Evolutionary conservation across 345 rosid species (phyloP).

Genomic region (Noccaea caerulescens): DNA sequence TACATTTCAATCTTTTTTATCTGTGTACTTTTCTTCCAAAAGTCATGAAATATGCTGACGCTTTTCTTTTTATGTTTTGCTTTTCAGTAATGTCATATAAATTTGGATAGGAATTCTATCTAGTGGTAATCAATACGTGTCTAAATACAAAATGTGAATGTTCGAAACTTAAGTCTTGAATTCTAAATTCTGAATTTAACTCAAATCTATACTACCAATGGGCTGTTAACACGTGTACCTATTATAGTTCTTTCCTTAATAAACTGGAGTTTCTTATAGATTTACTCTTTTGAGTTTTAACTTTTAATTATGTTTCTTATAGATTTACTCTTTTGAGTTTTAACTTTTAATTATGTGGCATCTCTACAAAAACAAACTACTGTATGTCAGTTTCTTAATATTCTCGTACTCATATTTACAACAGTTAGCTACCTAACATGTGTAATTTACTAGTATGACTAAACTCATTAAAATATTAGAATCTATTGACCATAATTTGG

Average conservation of each 20-base stretch:
- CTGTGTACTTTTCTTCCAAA: neutral
- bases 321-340: neutral
- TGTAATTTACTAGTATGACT: neutral
- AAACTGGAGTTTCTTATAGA: too few relatives aligned
- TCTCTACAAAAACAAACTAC: neutral
- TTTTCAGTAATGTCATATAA: neutral
- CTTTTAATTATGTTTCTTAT: too few relatives aligned
- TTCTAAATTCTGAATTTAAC: too few relatives aligned
- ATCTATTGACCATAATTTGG: too few relatives aligned
- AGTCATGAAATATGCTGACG: neutral
- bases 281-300: too few relatives aligned
- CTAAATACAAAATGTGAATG: neutral
- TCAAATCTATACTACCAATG: too few relatives aligned
- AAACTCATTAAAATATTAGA: too few relatives aligned
- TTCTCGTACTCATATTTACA: neutral
- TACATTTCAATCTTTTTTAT: neutral
- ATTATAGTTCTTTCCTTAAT: too few relatives aligned
- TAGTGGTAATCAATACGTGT: neutral
- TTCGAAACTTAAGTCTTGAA: neutral
- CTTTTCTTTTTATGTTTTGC: neutral
- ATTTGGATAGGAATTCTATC: neutral
- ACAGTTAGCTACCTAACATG: constrained; percentile 1
- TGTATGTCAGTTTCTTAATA: neutral
- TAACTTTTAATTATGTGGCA: constrained; percentile 13
- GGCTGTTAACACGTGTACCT: too few relatives aligned